Base-by-base conservation (phyloP, 306 rosid species). In the Styphnolobium japonicum region DNA sequence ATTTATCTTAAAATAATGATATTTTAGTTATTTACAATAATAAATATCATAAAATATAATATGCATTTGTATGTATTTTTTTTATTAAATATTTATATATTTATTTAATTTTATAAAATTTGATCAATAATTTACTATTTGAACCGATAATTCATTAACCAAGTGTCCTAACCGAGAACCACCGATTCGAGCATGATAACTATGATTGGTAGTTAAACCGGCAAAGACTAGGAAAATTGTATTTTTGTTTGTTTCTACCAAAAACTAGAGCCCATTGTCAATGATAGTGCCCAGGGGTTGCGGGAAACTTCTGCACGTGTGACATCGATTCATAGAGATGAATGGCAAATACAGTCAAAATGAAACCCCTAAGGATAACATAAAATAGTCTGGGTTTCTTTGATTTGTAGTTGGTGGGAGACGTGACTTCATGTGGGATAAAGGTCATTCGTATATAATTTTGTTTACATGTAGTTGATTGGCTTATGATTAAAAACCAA, bases 221-320 rank as follows among this genome's bases (percentile, higher is more conserved):
- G 23, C 23, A 46, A 68, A 45, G 39, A 68, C 22, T 15, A 46
- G 40, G 43, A 29, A 61, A 31, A 10, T 14, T 27, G n/a, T 23
- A 60, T 5, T 14, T 57, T 14, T 61, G 12, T 31, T 61, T 23
- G n/a, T 22, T 61, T 61, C 43, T 10, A 14, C 9, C 67, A 4
- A 61, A 60, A 61, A 61, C 43, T 61, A 14, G 10, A 6, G 12
- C 14, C n/a, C 25, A 10, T 23, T 57, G 64, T 57, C 64, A 57
- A 57, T 43, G 16, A 15, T 4, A 10, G 8, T 39, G 52, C 3
- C 7, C 10, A 43, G 37, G 72, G 37, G 34, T 12, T 67, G 37
- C 39, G 14, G 22, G 55, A 22, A 43, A 43, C 77, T 53, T 53
- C 0, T 53, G 77, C 77, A 71, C 77, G 65, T 71, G 77, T 71